Percentiles rank a stretch among this genome's conserved stretches.
phyloP scores from a whole-genome alignment of 768 basidiomycete genomes.

The Nevesoporus exiguus region DNA sequence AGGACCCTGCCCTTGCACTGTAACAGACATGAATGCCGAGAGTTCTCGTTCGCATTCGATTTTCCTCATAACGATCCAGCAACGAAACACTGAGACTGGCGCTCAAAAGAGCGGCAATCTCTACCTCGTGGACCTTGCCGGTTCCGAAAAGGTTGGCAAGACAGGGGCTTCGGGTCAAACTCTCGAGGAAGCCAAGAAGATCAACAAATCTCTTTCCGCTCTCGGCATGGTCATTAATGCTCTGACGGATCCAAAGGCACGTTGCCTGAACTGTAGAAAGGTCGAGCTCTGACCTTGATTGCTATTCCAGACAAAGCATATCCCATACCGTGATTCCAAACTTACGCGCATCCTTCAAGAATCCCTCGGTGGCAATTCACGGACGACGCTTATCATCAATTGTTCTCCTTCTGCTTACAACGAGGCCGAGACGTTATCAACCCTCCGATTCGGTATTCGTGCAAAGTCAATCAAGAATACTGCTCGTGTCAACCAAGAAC shows the following conservation, averaged over 20 bases:
- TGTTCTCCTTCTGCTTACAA: constrained; percentile 98
- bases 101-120: constrained; percentile 95
- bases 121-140: constrained; percentile 96
- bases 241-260: constrained; percentile 90
- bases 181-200: constrained; percentile 99
- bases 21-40: constrained; percentile 97
- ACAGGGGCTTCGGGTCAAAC: constrained; percentile 99
- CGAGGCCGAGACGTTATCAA: constrained; percentile 92
- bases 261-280: constrained; percentile 16
- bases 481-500: constrained; percentile 96
- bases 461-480: constrained; percentile 99
- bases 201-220: constrained; percentile 97
- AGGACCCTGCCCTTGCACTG: constrained; percentile 2
- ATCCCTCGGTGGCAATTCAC: constrained; percentile 91
- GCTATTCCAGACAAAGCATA: constrained; percentile 75
- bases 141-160: constrained; percentile 99
- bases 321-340: constrained; percentile 98
- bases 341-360: constrained; percentile 99
- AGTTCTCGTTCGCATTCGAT: constrained; percentile 99
- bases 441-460: constrained; percentile 98
- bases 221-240: constrained; percentile 99
- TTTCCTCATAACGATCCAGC: constrained; percentile 95
- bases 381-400: constrained; percentile 98
- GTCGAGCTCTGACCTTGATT: constrained; percentile 3
- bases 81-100: constrained; percentile 93